Evolutionary conservation across 2,329 filamentous ascomycete genomes (phyloP), one percentile per base, ranked within the genome.

Genomic region (Incumbomyces delicatus): DNA sequence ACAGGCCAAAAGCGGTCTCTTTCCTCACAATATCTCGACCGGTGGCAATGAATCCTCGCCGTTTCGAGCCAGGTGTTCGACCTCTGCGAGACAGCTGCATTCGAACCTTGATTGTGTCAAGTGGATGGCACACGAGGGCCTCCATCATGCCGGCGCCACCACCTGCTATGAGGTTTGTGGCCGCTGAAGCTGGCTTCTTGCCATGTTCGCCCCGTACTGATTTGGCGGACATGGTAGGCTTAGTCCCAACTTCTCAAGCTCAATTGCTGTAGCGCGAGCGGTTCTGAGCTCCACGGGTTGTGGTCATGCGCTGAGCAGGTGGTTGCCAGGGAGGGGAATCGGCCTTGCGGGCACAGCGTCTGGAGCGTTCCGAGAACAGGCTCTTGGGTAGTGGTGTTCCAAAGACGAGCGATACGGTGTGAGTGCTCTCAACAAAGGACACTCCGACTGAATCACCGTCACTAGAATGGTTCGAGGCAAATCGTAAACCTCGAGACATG

Each of bases 91-190:
- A 96, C 50, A 98, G 83, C 72, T 98, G 92, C 94, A 98, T 98
- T 58, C 92, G 88, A 52, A 98, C 92, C 77, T 98, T 95, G 74
- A 96, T 94, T 50, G 89, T 95, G 68, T 95, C 87, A 49, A 96
- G 77, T 52, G 92, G 92, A 74, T 98, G 92, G 68, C 92, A 98
- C 45, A 74, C 88, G 53, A 98, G 81, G 41, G 92, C 92, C 71
- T 98, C 92, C 89, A 96, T 96, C 90, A 96, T 95, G 62, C 92
- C 92, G 58, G 92, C 92, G 68, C 87, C 87, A 64, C 92, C 92
- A 64, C 92, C 92, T 65, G 92, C 92, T 94, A 95, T 89, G 60
- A 96, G 71, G 68, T 95, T 95, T 40, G 86, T 89, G 37, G 89
- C 89, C 53, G 81, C 85, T 47, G 88, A 88, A 50, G 89, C 79